phyloP scores from a whole-genome alignment of 2,329 filamentous ascomycete species.

The Akanthomyces dipterigenus region DNA sequence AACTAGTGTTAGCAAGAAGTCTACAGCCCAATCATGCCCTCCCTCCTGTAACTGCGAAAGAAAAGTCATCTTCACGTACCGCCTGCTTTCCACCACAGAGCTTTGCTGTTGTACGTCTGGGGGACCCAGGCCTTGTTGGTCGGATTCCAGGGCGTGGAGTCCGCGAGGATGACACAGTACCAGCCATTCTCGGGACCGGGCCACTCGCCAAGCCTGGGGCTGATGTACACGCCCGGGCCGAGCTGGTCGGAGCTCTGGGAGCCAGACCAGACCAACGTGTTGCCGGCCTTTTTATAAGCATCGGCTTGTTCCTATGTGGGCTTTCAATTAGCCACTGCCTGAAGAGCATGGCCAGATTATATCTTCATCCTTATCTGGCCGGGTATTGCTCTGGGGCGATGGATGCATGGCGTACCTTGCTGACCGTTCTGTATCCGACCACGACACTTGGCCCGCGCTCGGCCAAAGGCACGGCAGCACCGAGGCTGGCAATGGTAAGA shows the following conservation, averaged over 20 bases:
- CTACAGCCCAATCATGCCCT: too few relatives aligned
- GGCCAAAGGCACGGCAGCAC: not conserved
- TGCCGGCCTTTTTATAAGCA: not conserved
- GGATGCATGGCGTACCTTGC: not conserved
- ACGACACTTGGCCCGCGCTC: not conserved
- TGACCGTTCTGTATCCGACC: not conserved
- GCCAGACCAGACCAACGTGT: not conserved
- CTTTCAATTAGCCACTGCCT: not conserved
- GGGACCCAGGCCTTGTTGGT: not conserved
- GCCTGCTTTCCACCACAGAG: not conserved
- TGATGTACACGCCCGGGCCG: not conserved
- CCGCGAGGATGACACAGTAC: not conserved
- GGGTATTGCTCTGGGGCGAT: not conserved
- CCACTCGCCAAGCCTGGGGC: not conserved
- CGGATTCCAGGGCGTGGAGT: not conserved
- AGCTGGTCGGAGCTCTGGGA: not conserved
- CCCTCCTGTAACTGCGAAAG: too few relatives aligned
- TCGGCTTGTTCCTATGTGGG: not conserved
- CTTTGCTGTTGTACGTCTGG: not conserved
- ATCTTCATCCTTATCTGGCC: not conserved
- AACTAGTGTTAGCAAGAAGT: not conserved
- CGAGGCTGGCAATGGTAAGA: not conserved
- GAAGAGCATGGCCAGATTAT: not conserved
- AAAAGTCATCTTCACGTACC: not conserved
- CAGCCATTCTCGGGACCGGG: not conserved